phyloP scores from a whole-genome alignment of 78 protist species.

The Monocercomonoides exilis region DNA sequence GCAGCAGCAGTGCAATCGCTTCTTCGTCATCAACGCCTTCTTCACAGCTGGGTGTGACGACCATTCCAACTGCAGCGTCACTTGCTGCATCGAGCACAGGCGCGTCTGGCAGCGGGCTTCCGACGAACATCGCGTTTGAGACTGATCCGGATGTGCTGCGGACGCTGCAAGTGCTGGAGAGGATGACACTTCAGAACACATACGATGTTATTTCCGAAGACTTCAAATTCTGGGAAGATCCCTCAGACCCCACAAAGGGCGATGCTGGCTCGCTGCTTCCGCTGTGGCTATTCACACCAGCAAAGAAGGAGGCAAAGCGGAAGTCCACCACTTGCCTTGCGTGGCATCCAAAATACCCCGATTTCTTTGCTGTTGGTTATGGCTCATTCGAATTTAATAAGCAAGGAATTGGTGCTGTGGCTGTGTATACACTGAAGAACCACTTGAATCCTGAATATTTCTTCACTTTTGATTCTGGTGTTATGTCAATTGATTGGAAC shows the following conservation, averaged over 20 bases:
- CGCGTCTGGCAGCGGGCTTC: too few species aligned
- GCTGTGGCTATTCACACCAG: conserved; percentile 51
- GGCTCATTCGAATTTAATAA: conserved; percentile 68
- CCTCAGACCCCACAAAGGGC: conserved; percentile 38
- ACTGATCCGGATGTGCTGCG: neutral
- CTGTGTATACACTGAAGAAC: conserved; percentile 68
- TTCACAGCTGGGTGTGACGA: neutral
- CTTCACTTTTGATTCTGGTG: conserved; percentile 49
- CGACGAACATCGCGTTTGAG: neutral
- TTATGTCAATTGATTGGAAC: conserved; percentile 67
- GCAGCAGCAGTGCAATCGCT: neutral
- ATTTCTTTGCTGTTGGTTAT: conserved; percentile 70
- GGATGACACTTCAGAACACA: conserved; percentile 68
- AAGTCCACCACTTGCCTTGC: conserved; percentile 49
- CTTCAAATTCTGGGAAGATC: conserved; percentile 62
- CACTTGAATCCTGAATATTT: conserved; percentile 56
- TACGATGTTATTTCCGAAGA: conserved; percentile 47
- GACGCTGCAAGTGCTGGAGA: conserved; percentile 49
- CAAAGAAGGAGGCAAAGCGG: neutral
- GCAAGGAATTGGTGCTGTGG: conserved; percentile 42
- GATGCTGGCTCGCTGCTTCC: conserved; percentile 62
- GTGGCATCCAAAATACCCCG: conserved; percentile 64
- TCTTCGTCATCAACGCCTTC: neutral
- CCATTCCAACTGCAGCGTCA: too few species aligned
- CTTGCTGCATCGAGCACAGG: neutral